Percentiles rank a stretch among this genome's conserved stretches.
These are phyloP conservation scores for Talaromyces sp. DNA, from an alignment of 2,329 filamentous ascomycete species.

Conservation along the genomic window DNA sequence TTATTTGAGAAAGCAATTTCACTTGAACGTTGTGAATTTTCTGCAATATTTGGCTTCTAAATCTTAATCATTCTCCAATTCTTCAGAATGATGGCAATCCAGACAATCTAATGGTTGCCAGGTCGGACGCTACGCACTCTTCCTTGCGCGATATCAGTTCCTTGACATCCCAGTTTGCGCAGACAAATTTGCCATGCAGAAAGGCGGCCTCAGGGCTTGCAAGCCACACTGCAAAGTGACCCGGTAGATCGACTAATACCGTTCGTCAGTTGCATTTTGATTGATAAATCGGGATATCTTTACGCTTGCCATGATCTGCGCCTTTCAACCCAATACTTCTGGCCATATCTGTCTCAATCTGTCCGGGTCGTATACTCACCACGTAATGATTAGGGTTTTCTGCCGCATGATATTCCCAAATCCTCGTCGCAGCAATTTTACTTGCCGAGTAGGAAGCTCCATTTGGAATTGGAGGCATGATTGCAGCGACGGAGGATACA, in stretches of 20 bases:
- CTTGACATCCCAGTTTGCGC: constrained; percentile 3
- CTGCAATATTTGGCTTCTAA: background rate
- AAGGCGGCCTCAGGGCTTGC: background rate
- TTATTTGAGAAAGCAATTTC: background rate
- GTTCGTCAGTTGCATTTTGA: background rate
- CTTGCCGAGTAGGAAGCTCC: background rate
- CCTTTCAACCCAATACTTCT: background rate
- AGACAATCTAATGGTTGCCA: background rate
- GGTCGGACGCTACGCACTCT: background rate
- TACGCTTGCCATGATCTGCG: background rate
- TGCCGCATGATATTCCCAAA: background rate
- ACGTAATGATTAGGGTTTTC: background rate
- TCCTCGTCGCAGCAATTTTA: background rate
- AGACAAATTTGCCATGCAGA: constrained; percentile 1
- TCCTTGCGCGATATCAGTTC: constrained; percentile 2
- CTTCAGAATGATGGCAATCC: background rate
- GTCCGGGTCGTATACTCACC: background rate
- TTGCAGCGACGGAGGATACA: background rate
- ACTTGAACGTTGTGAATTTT: background rate
- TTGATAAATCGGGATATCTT: too few relatives aligned
- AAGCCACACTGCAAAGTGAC: constrained; percentile 5
- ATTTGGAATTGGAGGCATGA: background rate
- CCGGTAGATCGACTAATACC: background rate
- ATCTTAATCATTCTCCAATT: background rate
- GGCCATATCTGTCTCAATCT: background rate